Base-by-base conservation (phyloP, 768 basidiomycete genomes). In the Gloeostereum incarnatum region DNA sequence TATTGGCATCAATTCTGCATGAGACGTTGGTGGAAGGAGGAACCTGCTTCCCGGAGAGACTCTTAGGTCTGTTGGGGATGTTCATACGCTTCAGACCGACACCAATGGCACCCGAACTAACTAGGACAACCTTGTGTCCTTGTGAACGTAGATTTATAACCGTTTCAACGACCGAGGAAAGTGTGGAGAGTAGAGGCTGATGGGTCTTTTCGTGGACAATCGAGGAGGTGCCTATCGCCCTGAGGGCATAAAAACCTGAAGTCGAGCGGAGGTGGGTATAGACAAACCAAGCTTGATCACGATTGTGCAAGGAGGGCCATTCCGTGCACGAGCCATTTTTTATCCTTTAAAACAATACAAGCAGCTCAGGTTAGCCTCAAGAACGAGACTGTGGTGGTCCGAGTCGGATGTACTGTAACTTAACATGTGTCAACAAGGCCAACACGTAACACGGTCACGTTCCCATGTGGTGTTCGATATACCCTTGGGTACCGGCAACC, bases 81-180 rank as follows among this genome's bases (percentile, higher is more conserved):
- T 78, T 71, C 96, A 99, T 98, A 27, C 92, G 71, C 55, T 91
- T 82, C 43, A 98, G 57, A 0, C 96, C 96, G 13, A 98, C 89
- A 0, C 83, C 96, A 42, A 98, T 97, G n/a, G 96, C 96, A 1
- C 96, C 96, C 16, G 92, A 96, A 50, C 86, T 91, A 42, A 96
- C 91, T 8, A 99, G 76, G 3, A 98, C 88, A 38, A 98, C 88
- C 51, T 91, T 85, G 63, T 99, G 94, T 0, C 94, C 94, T 30
- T 81, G 65, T 4, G 67, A 62, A 33, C 81, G 75, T 11, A 99
- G 72, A 23, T 76, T 61, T 11, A 89, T 71, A 10, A 91, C 89
- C 0, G 90, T 89, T 59, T 99, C 94, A 22, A 93, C 92, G 31
- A 98, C 69, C 0, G 88, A 78, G 0, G 94, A 96, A 20, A 99